phyloP scores from a whole-genome alignment of 2,329 filamentous ascomycete species.

The Ophiocordyceps sinensis region DNA sequence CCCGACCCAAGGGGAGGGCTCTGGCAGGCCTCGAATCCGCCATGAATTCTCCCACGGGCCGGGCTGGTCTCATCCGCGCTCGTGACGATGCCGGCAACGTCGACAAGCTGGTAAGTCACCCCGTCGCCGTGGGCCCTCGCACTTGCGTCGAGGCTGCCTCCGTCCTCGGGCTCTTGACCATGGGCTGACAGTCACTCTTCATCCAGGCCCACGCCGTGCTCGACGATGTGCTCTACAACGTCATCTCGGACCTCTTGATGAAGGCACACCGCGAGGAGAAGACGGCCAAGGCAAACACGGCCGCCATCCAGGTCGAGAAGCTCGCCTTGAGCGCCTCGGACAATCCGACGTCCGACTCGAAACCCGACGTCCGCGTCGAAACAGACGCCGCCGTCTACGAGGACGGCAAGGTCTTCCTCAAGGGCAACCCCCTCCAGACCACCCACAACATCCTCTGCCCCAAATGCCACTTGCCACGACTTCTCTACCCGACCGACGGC shows the following conservation, averaged over 20 bases:
- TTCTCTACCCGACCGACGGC: slow-evolving; percentile 59
- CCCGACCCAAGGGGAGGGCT: slow-evolving; percentile 4
- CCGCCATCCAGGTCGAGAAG: slow-evolving; percentile 51
- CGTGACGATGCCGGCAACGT: slow-evolving; percentile 35
- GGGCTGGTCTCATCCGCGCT: slow-evolving; percentile 42
- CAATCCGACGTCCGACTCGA: slow-evolving; percentile 34
- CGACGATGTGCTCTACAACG: slow-evolving; percentile 62
- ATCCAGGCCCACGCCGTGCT: slow-evolving; percentile 48
- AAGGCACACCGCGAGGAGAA: slow-evolving; percentile 69
- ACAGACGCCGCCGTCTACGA: slow-evolving; percentile 57
- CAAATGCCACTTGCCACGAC: slow-evolving; percentile 58
- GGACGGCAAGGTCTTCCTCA: slow-evolving; percentile 52
- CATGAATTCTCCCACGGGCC: slow-evolving; percentile 32
- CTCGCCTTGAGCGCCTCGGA: slow-evolving; percentile 41
- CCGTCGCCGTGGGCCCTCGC: slow-evolving; percentile 4
- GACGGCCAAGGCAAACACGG: slow-evolving; percentile 51
- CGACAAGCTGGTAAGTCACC: slow-evolving; percentile 43
- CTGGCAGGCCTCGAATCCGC: slow-evolving; percentile 8
- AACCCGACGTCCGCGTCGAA: slow-evolving; percentile 43
- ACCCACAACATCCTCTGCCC: slow-evolving; percentile 59
- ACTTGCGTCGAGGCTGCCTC: not conserved
- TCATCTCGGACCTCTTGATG: slow-evolving; percentile 60
- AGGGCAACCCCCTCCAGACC: slow-evolving; percentile 58
- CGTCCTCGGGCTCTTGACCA: not conserved
- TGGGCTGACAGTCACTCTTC: not conserved